These are phyloP conservation scores for Rutstroemia sp. DNA, from an alignment of 2,329 filamentous ascomycete species.

Conservation along the genomic window DNA sequence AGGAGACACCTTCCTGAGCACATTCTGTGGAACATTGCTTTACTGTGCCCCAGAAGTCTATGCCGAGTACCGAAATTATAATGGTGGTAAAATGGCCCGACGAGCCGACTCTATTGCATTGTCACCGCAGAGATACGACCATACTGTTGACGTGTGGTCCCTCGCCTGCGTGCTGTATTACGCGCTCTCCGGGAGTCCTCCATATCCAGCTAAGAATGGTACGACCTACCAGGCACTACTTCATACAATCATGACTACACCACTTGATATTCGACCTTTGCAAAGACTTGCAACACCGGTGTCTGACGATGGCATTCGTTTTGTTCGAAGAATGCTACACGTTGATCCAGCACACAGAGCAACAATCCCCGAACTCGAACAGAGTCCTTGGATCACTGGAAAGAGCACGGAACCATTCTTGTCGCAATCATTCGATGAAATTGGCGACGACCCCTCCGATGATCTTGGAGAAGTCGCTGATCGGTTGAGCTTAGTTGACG, in stretches of 20 bases:
- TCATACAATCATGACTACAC: constrained; percentile 75
- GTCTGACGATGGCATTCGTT: constrained; percentile 62
- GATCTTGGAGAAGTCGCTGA: constrained; percentile 25
- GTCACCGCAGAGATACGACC: constrained; percentile 64
- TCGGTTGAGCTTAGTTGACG: constrained; percentile 24
- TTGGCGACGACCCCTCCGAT: constrained; percentile 17
- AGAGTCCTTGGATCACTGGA: constrained; percentile 63
- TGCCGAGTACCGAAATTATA: constrained; percentile 60
- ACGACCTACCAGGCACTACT: constrained; percentile 73
- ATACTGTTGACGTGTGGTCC: constrained; percentile 95
- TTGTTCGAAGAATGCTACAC: constrained; percentile 72
- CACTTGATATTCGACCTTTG: constrained; percentile 61
- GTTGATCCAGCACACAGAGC: constrained; percentile 72
- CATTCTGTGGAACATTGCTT: constrained; percentile 90
- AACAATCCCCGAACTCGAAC: constrained; percentile 61
- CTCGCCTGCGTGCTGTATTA: constrained; percentile 89
- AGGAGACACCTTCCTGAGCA: constrained; percentile 79
- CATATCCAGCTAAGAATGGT: constrained; percentile 72
- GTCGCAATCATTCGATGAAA: constrained; percentile 23
- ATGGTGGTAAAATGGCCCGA: constrained; percentile 49
- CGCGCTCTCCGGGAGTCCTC: constrained; percentile 69
- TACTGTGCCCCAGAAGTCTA: constrained; percentile 98
- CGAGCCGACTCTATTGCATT: constrained; percentile 25
- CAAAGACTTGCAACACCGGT: constrained; percentile 40
- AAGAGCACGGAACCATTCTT: constrained; percentile 13